These are phyloP conservation scores for Pogostemon cablin DNA, from an alignment of 257 asterid genomes.

Conservation along the genomic window DNA sequence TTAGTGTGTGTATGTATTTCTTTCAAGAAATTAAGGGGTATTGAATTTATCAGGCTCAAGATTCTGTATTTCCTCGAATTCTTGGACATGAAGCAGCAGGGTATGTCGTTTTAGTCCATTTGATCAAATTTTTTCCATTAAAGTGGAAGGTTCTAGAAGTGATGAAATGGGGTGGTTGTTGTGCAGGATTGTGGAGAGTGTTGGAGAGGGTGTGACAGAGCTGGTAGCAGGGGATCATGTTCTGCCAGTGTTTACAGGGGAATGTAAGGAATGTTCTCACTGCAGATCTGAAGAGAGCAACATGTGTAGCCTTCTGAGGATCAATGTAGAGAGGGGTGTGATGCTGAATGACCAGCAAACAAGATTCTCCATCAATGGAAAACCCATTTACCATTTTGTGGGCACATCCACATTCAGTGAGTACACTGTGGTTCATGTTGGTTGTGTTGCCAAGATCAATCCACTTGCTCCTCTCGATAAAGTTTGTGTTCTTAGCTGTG, in stretches of 20 bases:
- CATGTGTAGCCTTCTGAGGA: constrained; percentile 81
- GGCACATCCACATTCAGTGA: constrained; percentile 84
- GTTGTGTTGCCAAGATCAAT: constrained; percentile 73
- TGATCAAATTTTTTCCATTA: not conserved
- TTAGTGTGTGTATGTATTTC: no score
- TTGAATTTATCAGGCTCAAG: constrained; percentile 56
- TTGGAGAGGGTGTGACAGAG: constrained; percentile 81
- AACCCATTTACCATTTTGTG: constrained; percentile 74
- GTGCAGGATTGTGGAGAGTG: constrained; percentile 78
- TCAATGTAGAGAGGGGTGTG: constrained; percentile 70
- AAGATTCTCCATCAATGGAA: constrained; percentile 70
- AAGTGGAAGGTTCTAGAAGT: not conserved
- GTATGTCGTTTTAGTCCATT: constrained; percentile 39
- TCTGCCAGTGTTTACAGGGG: constrained; percentile 87
- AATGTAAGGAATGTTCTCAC: constrained; percentile 73
- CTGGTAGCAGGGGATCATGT: constrained; percentile 75
- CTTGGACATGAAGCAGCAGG: constrained; percentile 89
- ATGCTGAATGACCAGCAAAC: constrained; percentile 65
- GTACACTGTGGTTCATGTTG: constrained; percentile 79
- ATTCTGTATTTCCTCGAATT: constrained; percentile 74
- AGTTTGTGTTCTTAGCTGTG: constrained; percentile 81
- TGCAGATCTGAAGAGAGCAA: constrained; percentile 78
- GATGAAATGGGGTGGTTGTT: not conserved
- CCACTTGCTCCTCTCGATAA: constrained; percentile 81
- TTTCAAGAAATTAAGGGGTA: not conserved